These are phyloP conservation scores for Nigrograna mackinnonii DNA, from an alignment of 2,329 filamentous ascomycete genomes.

Conservation along the genomic window DNA sequence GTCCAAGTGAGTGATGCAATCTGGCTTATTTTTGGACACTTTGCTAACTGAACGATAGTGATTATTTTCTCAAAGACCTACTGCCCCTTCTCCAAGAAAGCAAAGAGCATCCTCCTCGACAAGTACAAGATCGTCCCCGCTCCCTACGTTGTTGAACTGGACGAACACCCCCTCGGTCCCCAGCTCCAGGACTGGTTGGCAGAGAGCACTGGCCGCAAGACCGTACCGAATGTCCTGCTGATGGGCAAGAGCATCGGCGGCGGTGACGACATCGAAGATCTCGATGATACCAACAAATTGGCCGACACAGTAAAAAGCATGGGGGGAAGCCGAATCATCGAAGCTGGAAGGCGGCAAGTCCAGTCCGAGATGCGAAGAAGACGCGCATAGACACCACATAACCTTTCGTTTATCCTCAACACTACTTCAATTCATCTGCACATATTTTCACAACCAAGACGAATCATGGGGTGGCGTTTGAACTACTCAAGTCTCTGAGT, in stretches of 20 bases:
- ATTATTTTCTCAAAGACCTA: slow-evolving; percentile 96
- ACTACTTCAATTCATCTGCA: too few species aligned
- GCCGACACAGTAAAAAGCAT: slow-evolving; percentile 72
- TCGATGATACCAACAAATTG: slow-evolving; percentile 67
- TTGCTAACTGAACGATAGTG: slow-evolving; percentile 55
- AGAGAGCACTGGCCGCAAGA: slow-evolving; percentile 76
- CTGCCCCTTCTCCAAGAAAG: slow-evolving; percentile 83
- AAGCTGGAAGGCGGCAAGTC: slow-evolving; percentile 14
- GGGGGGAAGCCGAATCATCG: slow-evolving; percentile 67
- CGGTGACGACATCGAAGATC: slow-evolving; percentile 77
- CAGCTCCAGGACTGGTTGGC: slow-evolving; percentile 73
- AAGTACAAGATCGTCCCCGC: slow-evolving; percentile 81
- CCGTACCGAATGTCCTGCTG: slow-evolving; percentile 90
- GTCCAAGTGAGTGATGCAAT: slow-evolving; percentile 66
- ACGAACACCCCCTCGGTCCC: slow-evolving; percentile 75
- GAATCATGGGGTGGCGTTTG: too few species aligned
- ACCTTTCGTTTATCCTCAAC: too few species aligned
- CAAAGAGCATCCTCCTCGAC: slow-evolving; percentile 82
- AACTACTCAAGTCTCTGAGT: too few species aligned
- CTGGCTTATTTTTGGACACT: neutral
- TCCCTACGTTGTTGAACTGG: slow-evolving; percentile 89
- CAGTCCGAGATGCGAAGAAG: slow-evolving; percentile 11
- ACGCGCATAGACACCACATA: too few species aligned
- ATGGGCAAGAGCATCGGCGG: slow-evolving; percentile 89
- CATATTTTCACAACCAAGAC: too few species aligned